Conservation (phyloP, 2,329 filamentous ascomycete species). For the Colletotrichum sp. region DNA sequence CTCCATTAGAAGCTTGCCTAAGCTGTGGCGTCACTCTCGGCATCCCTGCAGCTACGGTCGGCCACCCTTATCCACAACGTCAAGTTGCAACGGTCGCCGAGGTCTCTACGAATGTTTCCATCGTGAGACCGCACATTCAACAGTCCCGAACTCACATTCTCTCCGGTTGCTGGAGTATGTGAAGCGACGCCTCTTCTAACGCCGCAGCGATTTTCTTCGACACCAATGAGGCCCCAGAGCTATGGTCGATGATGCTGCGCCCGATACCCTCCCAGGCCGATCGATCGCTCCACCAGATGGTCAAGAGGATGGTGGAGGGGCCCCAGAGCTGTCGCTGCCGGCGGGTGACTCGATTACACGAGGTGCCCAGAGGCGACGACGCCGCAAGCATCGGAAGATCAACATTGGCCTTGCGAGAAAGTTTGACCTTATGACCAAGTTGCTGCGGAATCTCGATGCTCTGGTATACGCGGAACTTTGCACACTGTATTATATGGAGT, state of each 20-base stretch:
- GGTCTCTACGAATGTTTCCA: background rate
- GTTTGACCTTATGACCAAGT: conserved; percentile 63
- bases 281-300: conserved; percentile 24
- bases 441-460: conserved; percentile 66
- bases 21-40: conserved; percentile 17
- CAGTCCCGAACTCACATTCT: background rate
- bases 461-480: conserved; percentile 69
- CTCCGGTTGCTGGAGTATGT: conserved; percentile 8
- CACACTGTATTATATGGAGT: conserved; percentile 75
- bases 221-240: conserved; percentile 37
- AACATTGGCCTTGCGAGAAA: conserved; percentile 58
- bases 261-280: conserved; percentile 41
- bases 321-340: background rate
- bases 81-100: conserved; percentile 11
- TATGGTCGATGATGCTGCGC: conserved; percentile 58
- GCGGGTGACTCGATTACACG: conserved; percentile 18
- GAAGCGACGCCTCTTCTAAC: background rate
- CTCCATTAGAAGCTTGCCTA: background rate
- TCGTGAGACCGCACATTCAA: background rate
- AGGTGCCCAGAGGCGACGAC: conserved; percentile 33
- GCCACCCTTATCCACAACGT: conserved; percentile 9
- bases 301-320: conserved; percentile 20
- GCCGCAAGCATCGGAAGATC: conserved; percentile 40
- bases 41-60: conserved; percentile 16
- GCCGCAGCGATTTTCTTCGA: conserved; percentile 2